Base-by-base conservation (phyloP, 306 rosid genomes). In the Styphnolobium japonicum region DNA sequence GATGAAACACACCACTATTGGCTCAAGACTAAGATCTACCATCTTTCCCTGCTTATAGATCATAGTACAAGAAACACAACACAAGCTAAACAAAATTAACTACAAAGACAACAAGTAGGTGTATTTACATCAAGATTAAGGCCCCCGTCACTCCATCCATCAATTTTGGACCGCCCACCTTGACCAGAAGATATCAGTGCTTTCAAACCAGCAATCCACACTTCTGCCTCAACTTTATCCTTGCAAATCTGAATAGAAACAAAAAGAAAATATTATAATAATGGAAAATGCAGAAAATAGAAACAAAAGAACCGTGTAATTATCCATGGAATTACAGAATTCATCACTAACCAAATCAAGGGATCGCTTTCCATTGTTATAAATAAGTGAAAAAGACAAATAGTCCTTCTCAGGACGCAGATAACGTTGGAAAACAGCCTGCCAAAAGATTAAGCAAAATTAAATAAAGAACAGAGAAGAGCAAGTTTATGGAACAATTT, bases 111-210 rank as follows among this genome's bases (percentile, higher is more conserved):
- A 49, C 36, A 84, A 70, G 79, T 40, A 75, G 80, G 66, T 52
- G 66, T 43, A 82, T 80, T 89, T 95, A 95, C 99, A 84, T 95
- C 97, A 83, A 89, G 86, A 85, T 87, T 87, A 83, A 95, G 88
- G 80, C 94, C 97, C 43, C 92, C 99, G 58, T 95, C 99, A 89
- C 85, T 90, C 99, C 97, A 90, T 81, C 99, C 99, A 79, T 95
- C 99, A 75, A 95, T 95, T 82, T 93, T 95, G 78, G 97, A 95
- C 78, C 99, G 97, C 46, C 96, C 99, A 84, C 97, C 98, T 88
- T 86, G 97, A 75, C 96, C 96, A 80, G 96, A 91, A 66, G 90
- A 82, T 76, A 91, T 87, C 81, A 95, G 78, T 69, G 92, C 87
- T 84, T 88, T 93, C 71, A 93, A 92, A 78, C 99, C 98, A 36